phyloP scores from a whole-genome alignment of 345 rosid species.

The Orychophragmus violaceus region DNA sequence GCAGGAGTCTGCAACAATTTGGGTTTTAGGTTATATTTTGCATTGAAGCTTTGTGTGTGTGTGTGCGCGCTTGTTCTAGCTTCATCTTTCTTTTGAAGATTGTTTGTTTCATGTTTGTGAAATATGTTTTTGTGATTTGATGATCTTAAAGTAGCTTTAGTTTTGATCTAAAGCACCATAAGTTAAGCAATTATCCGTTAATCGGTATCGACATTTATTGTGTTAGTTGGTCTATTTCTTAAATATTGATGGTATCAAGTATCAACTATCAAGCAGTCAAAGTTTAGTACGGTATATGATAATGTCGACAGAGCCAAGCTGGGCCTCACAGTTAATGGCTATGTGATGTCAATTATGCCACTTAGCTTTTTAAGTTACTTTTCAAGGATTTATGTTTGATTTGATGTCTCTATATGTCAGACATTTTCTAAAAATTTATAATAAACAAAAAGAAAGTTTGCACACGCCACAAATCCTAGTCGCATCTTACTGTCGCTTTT shows the following conservation, averaged over 20 bases:
- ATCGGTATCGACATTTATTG: neutral
- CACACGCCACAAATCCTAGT: conserved; percentile 16
- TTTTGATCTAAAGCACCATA: neutral
- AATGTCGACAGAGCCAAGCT: neutral
- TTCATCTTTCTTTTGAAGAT: neutral
- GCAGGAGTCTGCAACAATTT: neutral
- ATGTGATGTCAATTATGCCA: conserved; percentile 7
- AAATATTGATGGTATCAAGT: too few species aligned
- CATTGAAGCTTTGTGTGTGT: conserved; percentile 3
- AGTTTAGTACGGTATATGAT: neutral
- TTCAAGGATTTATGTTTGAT: neutral
- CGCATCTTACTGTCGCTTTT: neutral
- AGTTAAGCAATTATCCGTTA: neutral
- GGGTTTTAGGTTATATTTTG: conserved; percentile 10
- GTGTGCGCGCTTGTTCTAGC: conserved; percentile 7
- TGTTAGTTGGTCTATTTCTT: neutral
- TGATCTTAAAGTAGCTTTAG: too few species aligned
- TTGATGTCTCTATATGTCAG: neutral
- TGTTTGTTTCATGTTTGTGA: conserved; percentile 6
- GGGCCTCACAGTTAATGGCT: conserved; percentile 6
- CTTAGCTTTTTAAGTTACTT: neutral
- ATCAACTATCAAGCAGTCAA: too few species aligned
- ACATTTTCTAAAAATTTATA: neutral
- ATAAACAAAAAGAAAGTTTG: neutral
- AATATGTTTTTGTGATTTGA: neutral